Evolutionary conservation across 495 filamentous ascomycete species (phyloP), one percentile per base, ranked within the genome.

Genomic region (Clohesyomyces aquaticus): DNA sequence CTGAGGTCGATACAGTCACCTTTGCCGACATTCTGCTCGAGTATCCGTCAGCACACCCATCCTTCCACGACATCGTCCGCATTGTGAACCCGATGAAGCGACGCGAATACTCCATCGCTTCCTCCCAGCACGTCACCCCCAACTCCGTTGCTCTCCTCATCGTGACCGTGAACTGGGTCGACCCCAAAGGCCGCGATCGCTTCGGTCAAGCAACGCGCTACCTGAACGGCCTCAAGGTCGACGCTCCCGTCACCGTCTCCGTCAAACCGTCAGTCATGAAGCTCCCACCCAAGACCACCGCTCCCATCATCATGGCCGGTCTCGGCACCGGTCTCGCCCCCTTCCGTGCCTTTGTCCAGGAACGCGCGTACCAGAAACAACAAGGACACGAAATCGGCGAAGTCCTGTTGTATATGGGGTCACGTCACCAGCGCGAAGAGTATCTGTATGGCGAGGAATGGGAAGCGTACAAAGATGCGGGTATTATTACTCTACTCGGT

Each of bases 231-330:
- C 85, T 98, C 26, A 80, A 80, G 12, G 77, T 87, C 35, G 94
- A 95, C 47, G 79, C 88, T 11, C 79, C 88, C 12, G 82, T 98
- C 61, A 96, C 91, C 9, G 95, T 89, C 49, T 93, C 89, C 48
- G 89, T 98, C 77, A 98, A 98, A 78, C 91, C 95, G 10, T 96
- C 91, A 50, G 94, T 98, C 65, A 93, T 96, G 94, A 98, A 98
- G 77, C 81, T 98, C 25, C 95, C 94, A 14, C 80, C 85, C 46
- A 86, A 85, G 68, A 90, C 89, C 63, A 92, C 89, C 45, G 87
- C 91, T 57, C 94, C 94, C 9, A 83, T 98, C 63, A 97, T 98
- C 82, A 98, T 98, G 94, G 94, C 94, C 28, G 94, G 94, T 77
- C 89, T 98, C n/a, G 94, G 94, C 65, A 98, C 94, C 2, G 94